Base-by-base conservation (phyloP, 495 filamentous ascomycete genomes). In the Talaromyces nanjingensis region DNA sequence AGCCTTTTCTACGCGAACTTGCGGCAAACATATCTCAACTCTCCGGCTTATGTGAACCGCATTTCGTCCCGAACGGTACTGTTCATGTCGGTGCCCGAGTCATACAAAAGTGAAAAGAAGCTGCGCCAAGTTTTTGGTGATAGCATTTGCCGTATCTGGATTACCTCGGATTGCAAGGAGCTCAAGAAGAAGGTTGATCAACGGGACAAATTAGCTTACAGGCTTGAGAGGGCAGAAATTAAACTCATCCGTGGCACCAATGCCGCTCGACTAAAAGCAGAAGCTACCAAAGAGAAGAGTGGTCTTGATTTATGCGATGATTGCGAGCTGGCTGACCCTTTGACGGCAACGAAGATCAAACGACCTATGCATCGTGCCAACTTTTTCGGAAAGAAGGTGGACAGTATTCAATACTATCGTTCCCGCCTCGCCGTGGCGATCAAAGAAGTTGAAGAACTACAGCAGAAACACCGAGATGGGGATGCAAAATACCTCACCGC, bases 351-450 rank as follows among this genome's bases (percentile, higher is more conserved):
- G 34, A 80, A 74, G 33, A 81, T 84, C 70, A 69, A 78, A 60
- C 77, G 78, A 39, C 87, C 80, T 2, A 87, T 74, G 37, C 86
- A 83, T 69, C 79, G 76, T 55, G 71, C 74, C 64, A 85, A 81
- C 65, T 70, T 77, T 75, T 86, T 78, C 29, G 86, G 82, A 59
- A 79, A 83, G 64, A 87, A 89, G 66, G 91, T 96, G 33, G 92
- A 97, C 74, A 91, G 91, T 0, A 96, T 97, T 73, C 83, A 90
- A 67, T 96, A 91, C 86, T 89, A 86, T 73, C 90, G 92, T 45
- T 70, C 78, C 3, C 81, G 91, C 68, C 84, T 96, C 4, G 82
- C 82, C 56, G 83, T 82, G 57, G 76, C 92, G 33, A 87, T 90
- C 62, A 88, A 91, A 27, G 83, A 87, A 59, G 86, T 89, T 33